phyloP scores from a whole-genome alignment of 495 filamentous ascomycete species.

The Xylaria grammica region DNA sequence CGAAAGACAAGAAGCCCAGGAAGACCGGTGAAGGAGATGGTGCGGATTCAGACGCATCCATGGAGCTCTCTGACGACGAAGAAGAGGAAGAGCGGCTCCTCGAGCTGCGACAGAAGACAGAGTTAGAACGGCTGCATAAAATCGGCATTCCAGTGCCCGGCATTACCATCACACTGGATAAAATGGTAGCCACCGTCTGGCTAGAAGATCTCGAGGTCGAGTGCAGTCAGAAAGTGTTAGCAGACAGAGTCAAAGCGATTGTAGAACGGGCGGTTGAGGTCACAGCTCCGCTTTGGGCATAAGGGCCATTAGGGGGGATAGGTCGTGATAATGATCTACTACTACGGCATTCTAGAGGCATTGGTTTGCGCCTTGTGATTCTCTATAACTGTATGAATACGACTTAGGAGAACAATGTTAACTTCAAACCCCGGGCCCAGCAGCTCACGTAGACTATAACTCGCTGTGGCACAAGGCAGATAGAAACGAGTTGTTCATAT shows the following conservation, averaged over 20 bases:
- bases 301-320: background rate
- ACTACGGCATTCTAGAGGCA: background rate
- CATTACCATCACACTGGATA: slow-evolving; percentile 84
- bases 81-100: slow-evolving; percentile 48
- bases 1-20: slow-evolving; percentile 40
- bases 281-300: slow-evolving; percentile 72
- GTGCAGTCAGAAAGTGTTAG: slow-evolving; percentile 72
- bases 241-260: slow-evolving; percentile 82
- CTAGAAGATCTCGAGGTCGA: slow-evolving; percentile 90
- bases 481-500: background rate
- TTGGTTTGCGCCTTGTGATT: background rate
- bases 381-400: background rate
- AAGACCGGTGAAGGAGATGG: slow-evolving; percentile 27
- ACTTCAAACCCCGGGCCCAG: background rate
- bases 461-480: background rate
- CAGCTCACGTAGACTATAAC: background rate
- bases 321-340: background rate
- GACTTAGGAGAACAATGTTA: background rate
- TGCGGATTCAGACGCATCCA: slow-evolving; percentile 43
- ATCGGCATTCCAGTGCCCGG: slow-evolving; percentile 89
- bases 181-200: slow-evolving; percentile 86
- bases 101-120: slow-evolving; percentile 51
- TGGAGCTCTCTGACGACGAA: slow-evolving; percentile 46
- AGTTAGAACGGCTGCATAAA: slow-evolving; percentile 71
- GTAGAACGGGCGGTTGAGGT: slow-evolving; percentile 93